phyloP scores from a whole-genome alignment of 176 grass and related monocot species.

The Microstegium vimineum region DNA sequence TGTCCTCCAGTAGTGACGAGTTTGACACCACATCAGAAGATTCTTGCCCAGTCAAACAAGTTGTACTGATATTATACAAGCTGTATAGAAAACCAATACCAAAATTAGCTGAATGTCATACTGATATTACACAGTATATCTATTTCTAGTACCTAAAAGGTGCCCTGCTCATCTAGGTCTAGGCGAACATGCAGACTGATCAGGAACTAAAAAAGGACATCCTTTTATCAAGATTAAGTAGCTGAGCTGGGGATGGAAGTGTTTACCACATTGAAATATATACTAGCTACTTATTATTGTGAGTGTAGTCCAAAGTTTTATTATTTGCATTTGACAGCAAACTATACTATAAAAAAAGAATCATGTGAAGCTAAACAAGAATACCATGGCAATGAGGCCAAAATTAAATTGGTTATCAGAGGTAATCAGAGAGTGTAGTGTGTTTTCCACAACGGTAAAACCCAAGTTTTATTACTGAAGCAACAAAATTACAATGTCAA shows the following conservation, averaged over 20 bases:
- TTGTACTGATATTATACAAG: not conserved
- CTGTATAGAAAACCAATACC: slow-evolving; percentile 1
- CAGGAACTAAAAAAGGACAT: not conserved
- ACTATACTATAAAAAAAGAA: not conserved
- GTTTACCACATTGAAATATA: not conserved
- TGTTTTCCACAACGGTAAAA: not conserved
- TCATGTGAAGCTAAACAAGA: not conserved
- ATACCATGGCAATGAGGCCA: not conserved
- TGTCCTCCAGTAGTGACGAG: not conserved
- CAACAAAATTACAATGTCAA: not conserved
- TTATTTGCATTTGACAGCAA: not conserved
- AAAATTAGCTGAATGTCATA: not conserved
- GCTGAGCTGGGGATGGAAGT: not conserved
- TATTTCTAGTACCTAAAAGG: not conserved
- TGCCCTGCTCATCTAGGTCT: not conserved
- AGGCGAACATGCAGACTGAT: not conserved
- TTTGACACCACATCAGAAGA: not conserved
- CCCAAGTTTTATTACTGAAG: not conserved
- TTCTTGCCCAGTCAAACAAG: not conserved
- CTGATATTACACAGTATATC: not conserved
- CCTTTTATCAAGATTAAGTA: not conserved
- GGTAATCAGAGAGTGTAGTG: not conserved
- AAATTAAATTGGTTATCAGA: not conserved
- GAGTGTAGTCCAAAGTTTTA: not conserved
- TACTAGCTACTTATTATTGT: not conserved